Conservation (phyloP, 305 asterid genomes). For the Fraxinus platypoda region DNA sequence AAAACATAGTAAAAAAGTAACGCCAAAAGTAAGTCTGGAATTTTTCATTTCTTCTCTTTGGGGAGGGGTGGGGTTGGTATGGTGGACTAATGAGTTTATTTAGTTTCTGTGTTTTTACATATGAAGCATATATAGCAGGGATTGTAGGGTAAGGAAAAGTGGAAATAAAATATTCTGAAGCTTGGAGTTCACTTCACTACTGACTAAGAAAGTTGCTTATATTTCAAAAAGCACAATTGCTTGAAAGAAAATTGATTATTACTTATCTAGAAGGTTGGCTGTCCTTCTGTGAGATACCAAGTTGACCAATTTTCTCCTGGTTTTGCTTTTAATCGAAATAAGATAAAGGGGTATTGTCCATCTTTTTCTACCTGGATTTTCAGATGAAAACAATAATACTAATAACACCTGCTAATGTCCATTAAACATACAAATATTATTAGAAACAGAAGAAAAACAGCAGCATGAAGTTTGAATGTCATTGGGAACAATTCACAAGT, state of each 20-base stretch:
- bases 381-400: neutral
- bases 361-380: neutral
- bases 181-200: constrained; percentile 76
- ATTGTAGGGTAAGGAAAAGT: constrained; percentile 27
- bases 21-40: neutral
- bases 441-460: neutral
- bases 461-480: neutral
- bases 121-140: constrained; percentile 13
- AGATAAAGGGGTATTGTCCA: neutral
- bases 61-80: neutral
- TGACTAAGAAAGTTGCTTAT: constrained; percentile 42
- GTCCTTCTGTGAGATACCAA: constrained; percentile 29
- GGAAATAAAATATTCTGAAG: constrained; percentile 33
- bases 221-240: constrained; percentile 32
- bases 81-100: neutral
- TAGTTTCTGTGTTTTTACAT: neutral
- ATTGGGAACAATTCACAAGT: neutral
- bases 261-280: constrained; percentile 37
- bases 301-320: constrained; percentile 10
- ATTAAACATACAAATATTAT: neutral
- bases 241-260: constrained; percentile 36
- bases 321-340: neutral
- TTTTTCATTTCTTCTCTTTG: constrained; percentile 4
- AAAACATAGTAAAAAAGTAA: constrained; percentile 28
- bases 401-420: neutral